A percentile compares a stretch with the other conserved stretches of the same genome.
Conservation (phyloP, 2,329 filamentous ascomycete genomes). For the Nakataea oryzae region DNA sequence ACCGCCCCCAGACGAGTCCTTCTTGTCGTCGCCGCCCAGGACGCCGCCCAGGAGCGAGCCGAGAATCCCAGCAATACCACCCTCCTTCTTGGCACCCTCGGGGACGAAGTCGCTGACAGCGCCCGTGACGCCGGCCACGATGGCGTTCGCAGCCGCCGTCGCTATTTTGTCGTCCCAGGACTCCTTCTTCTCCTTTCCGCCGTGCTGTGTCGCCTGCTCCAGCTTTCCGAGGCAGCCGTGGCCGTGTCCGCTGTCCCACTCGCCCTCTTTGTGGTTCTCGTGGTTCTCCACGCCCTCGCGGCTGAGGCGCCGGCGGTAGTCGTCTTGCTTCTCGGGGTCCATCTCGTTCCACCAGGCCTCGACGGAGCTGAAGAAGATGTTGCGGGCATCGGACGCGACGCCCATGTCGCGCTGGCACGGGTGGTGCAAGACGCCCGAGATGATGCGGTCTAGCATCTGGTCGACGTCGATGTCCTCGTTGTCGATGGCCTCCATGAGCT, state of each 20-base stretch:
- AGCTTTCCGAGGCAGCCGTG: conserved; percentile 1
- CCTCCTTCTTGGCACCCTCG: neutral
- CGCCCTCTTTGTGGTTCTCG: conserved; percentile 2
- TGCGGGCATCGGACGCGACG: neutral
- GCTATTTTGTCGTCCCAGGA: conserved; percentile 2
- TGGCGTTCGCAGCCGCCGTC: neutral
- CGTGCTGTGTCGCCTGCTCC: neutral
- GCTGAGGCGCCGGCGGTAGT: conserved; percentile 1
- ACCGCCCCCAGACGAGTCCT: neutral
- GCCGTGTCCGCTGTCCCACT: conserved; percentile 1
- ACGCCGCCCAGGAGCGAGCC: neutral
- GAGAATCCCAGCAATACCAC: neutral
- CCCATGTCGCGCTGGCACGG: neutral
- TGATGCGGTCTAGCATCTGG: neutral
- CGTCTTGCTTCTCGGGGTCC: neutral
- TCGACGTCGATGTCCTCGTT: neutral
- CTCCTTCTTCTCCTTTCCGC: conserved; percentile 1
- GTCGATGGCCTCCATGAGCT: conserved; percentile 1
- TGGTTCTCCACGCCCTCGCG: conserved; percentile 1
- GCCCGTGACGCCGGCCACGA: neutral
- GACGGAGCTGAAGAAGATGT: conserved; percentile 2
- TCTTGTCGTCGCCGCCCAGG: neutral
- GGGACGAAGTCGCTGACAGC: neutral
- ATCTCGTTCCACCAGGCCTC: neutral
- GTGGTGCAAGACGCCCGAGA: conserved; percentile 2